Base-by-base conservation (phyloP, 257 asterid species). In the Phtheirospermum japonicum region DNA sequence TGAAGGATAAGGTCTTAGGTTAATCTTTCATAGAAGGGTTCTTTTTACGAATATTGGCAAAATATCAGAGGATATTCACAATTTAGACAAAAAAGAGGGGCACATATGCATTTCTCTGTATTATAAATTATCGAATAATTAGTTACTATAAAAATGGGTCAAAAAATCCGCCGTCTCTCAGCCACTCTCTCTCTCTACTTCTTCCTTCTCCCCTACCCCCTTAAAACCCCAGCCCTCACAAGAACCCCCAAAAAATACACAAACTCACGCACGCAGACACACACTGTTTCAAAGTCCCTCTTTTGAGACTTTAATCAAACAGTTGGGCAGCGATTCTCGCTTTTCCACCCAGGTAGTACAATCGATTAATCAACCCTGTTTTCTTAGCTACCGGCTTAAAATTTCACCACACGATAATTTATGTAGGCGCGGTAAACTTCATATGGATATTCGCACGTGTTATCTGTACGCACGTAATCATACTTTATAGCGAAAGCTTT, bases 151-250 rank as follows among this genome's bases (percentile, higher is more conserved):
- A 67, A n/a, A 61, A 37, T 0, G 59, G 55, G 67, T 57, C 23
- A 17, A 69, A 57, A 19, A 59, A 19, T 65, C 59, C 69, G 77
- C 77, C 74, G 71, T 67, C 71, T 58, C 74, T 40, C 61, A 40
- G 61, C 73, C 76, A 65, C 55, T 51, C 36, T 4, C 33, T 8
- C 59, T 54, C 31, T 7, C 46, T 52, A n/a, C 33, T 6, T 34
- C 4, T 2, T 45, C 10, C 61, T 36, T 13, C 70, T 13, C 37
- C 40, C 40, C 31, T 52, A 23, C 16, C 64, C 37, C 43, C 57
- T 51, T 52, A 62, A 61, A 69, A 69, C 77, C 76, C 65, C 72
- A 57, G 52, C 48, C 59, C 67, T 49, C 65, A 1, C 18, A 48
- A 37, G 26, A n/a, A 48, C 45, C 33, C 50, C 50, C 42, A 57